Evolutionary conservation across 1,284 basidiomycete species (phyloP).

Genomic region (Singerocomus rubriflavus): DNA sequence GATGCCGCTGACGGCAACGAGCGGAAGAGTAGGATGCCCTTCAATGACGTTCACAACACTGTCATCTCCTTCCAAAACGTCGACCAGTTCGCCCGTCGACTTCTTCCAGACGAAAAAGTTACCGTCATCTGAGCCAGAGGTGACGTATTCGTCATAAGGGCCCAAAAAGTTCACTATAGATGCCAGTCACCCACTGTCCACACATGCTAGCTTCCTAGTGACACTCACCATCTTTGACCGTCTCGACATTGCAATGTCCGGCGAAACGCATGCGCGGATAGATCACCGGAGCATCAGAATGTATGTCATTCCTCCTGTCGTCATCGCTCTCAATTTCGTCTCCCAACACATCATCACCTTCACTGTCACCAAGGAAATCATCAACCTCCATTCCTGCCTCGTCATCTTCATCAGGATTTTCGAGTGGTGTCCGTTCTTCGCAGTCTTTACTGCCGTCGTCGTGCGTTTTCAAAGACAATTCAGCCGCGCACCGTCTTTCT

Average conservation of each 20-base stretch:
- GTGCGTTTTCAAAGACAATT: neutral
- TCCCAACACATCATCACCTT: slow-evolving; percentile 18
- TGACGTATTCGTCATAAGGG: slow-evolving; percentile 71
- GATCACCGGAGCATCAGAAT: slow-evolving; percentile 54
- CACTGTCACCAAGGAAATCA: slow-evolving; percentile 16
- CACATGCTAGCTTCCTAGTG: neutral
- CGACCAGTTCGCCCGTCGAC: slow-evolving; percentile 57
- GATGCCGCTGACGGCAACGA: slow-evolving; percentile 87
- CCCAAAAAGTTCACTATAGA: slow-evolving; percentile 82
- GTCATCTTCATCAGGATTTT: slow-evolving; percentile 15
- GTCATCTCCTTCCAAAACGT: slow-evolving; percentile 82
- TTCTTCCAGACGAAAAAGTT: slow-evolving; percentile 87
- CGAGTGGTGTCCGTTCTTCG: slow-evolving; percentile 6
- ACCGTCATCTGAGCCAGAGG: slow-evolving; percentile 90
- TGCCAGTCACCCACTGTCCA: neutral
- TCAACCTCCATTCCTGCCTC: slow-evolving; percentile 27
- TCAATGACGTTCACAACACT: slow-evolving; percentile 86
- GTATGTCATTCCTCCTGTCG: slow-evolving; percentile 29
- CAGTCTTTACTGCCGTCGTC: neutral
- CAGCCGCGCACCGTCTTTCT: neutral
- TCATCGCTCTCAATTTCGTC: slow-evolving; percentile 35
- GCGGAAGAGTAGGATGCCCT: slow-evolving; percentile 76
- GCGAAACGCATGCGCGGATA: slow-evolving; percentile 65
- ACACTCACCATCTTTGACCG: slow-evolving; percentile 84
- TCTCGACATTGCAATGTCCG: slow-evolving; percentile 82